Percentiles rank a stretch among this genome's conserved stretches.
Conservation (phyloP, 352 stramenopile genomes). For the Thalassiosira ordinaria region DNA sequence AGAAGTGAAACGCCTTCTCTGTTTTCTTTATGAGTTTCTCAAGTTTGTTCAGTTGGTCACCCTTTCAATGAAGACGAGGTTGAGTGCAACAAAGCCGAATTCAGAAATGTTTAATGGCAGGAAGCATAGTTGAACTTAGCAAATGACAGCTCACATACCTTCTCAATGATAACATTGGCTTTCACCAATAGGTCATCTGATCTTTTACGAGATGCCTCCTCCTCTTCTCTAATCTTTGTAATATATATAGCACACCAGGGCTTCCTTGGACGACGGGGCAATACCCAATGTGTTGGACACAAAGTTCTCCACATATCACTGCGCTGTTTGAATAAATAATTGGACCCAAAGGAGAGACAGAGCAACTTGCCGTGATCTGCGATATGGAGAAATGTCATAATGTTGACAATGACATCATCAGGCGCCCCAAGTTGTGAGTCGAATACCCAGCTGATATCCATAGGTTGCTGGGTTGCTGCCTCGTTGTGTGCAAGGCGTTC, state of each 20-base stretch:
- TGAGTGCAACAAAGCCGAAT: no score
- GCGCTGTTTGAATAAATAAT: conserved; percentile 58
- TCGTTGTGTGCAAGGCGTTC: conserved; percentile 24
- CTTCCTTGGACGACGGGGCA: conserved; percentile 75
- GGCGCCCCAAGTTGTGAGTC: conserved; percentile 58
- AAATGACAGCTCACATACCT: no score
- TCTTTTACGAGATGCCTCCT: conserved; percentile 58
- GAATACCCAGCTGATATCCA: conserved; percentile 76
- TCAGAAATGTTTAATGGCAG: no score
- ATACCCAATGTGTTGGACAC: conserved; percentile 72
- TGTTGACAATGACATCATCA: conserved; percentile 74
- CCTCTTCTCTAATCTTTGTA: conserved; percentile 59
- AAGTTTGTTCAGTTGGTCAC: conserved; percentile 72
- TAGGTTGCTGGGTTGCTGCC: conserved; percentile 31
- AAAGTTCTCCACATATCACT: conserved; percentile 69
- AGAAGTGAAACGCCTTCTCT: conserved; percentile 72
- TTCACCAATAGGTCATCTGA: conserved; percentile 75
- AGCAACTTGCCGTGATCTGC: conserved; percentile 68
- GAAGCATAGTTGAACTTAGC: no score
- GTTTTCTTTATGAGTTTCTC: conserved; percentile 73
- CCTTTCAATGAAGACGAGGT: no score
- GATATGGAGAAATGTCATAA: conserved; percentile 61
- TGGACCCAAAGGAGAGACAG: conserved; percentile 57
- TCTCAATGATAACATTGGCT: conserved; percentile 56
- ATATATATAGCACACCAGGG: conserved; percentile 79